Base-by-base conservation (phyloP, 805 yeast genomes). In the Pichia pseudocactophila region DNA sequence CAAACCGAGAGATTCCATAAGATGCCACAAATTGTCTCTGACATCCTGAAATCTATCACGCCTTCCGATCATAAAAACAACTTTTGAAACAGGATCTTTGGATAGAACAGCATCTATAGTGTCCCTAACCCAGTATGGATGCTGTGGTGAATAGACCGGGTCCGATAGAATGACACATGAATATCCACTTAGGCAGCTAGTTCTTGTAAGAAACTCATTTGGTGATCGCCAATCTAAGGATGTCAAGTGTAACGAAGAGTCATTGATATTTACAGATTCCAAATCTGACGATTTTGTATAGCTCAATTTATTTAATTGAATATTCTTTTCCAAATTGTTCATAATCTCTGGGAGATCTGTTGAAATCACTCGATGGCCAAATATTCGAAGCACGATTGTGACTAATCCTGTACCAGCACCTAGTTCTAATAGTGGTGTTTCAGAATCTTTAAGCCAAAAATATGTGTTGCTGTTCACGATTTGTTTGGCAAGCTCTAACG, bases 371-470 rank as follows among this genome's bases (percentile, higher is more conserved):
- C 61, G 51, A 37, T 52, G 56, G 0, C 87, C 87, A 6, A 80
- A 52, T 8, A 68, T 44, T 0, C 73, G 74, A 43, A 84, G 69
- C 0, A 80, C 69, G 30, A 92, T 82, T 0, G 97, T 97, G 3
- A 80, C 82, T 13, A 90, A 66, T 0, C 98, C 98, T 0, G 98
- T 92, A 0, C 98, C 98, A 0, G 97, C 71, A 0, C 98, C 98
- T n/a, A 92, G 64, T 54, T 90, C 98, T 25, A 84, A 57, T 0
- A 80, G 53, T 4, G 58, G 71, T 32, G 56, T 61, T 8, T 28
- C 6, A 2, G 17, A 7, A 1, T 34, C 17, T 2, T 5, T 27
- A 5, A 33, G n/a, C 36, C 41, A 30, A n/a, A 59, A 32, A 2
- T 40, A 30, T 9, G 37, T 20, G 2, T 46, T 38, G n/a, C 48